Evolutionary conservation across 768 basidiomycete species (phyloP).

Genomic region (Sutorius australiensis): DNA sequence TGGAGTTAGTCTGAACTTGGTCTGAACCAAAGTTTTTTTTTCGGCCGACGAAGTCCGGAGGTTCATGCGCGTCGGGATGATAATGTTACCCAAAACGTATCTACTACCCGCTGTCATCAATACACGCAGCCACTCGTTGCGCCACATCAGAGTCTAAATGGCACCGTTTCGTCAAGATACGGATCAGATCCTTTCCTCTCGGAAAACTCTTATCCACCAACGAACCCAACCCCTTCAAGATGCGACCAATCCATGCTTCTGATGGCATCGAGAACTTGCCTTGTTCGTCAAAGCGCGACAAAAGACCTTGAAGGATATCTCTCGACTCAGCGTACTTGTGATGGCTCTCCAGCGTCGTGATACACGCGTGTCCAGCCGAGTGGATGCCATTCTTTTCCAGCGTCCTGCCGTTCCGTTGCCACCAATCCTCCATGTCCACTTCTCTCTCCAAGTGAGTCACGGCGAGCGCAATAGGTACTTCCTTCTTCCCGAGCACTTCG

Average conservation of each 20-base stretch:
- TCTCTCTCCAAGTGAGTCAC: conserved; percentile 39
- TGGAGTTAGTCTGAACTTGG: neutral
- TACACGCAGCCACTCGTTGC: conserved; percentile 19
- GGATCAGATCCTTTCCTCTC: conserved; percentile 23
- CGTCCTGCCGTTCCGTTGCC: conserved; percentile 22
- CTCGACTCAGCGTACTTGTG: conserved; percentile 32
- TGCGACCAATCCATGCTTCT: conserved; percentile 25
- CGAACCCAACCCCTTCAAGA: conserved; percentile 23
- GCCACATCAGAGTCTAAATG: conserved; percentile 21
- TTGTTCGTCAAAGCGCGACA: conserved; percentile 21
- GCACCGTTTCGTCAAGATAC: conserved; percentile 28
- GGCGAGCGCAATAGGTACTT: conserved; percentile 38
- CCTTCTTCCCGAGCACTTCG: conserved; percentile 26
- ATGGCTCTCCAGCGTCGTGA: conserved; percentile 26
- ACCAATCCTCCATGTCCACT: conserved; percentile 33
- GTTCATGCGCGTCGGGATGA: neutral
- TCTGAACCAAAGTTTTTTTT: neutral
- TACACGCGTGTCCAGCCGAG: conserved; percentile 30
- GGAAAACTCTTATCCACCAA: conserved; percentile 17
- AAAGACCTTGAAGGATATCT: conserved; percentile 16
- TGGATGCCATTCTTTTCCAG: conserved; percentile 20
- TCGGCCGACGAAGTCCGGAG: neutral
- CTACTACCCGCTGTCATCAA: conserved; percentile 11
- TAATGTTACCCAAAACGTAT: neutral
- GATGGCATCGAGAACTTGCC: conserved; percentile 31